These are phyloP conservation scores for Drechslerella dactyloides DNA, from an alignment of 2,329 filamentous ascomycete species.

Conservation along the genomic window DNA sequence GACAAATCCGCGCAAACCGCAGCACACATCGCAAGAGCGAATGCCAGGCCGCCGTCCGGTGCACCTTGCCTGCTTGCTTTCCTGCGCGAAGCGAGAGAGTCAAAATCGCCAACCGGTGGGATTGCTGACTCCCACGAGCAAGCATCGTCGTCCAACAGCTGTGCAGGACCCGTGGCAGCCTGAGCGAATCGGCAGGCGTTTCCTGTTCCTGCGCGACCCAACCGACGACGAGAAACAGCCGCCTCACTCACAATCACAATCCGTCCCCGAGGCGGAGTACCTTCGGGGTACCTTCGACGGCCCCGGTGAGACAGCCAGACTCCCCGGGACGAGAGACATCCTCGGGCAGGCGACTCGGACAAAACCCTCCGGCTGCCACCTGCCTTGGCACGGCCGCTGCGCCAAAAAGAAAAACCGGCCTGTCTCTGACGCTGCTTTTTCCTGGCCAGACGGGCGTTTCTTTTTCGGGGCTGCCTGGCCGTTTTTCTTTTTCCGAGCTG, in stretches of 20 bases:
- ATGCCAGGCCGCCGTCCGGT: conserved; percentile 12
- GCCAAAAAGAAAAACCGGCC: conserved; percentile 36
- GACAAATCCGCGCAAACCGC: conserved; percentile 6
- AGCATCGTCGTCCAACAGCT: no score
- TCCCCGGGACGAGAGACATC: no score
- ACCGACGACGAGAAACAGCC: conserved; percentile 33
- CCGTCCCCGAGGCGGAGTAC: conserved; percentile 7
- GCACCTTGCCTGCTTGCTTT: conserved; percentile 29
- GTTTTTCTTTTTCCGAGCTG: conserved; percentile 35
- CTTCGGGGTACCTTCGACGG: conserved; percentile 44
- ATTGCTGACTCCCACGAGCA: conserved; percentile 15
- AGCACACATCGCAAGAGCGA: neutral
- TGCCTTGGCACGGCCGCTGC: conserved; percentile 45
- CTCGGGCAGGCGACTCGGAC: conserved; percentile 37
- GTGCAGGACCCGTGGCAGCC: no score
- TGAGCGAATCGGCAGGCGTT: conserved; percentile 49
- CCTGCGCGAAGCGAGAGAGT: no score
- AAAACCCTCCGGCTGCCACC: conserved; percentile 50
- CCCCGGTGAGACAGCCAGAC: conserved; percentile 46
- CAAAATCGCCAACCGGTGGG: conserved; percentile 22
- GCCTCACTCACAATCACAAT: conserved; percentile 24
- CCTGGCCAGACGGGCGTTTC: conserved; percentile 17
- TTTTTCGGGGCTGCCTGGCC: conserved; percentile 34
- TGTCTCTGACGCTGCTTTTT: conserved; percentile 42
- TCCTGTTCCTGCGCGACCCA: conserved; percentile 47